phyloP scores from a whole-genome alignment of 345 rosid genomes.

The Salix purpurea region DNA sequence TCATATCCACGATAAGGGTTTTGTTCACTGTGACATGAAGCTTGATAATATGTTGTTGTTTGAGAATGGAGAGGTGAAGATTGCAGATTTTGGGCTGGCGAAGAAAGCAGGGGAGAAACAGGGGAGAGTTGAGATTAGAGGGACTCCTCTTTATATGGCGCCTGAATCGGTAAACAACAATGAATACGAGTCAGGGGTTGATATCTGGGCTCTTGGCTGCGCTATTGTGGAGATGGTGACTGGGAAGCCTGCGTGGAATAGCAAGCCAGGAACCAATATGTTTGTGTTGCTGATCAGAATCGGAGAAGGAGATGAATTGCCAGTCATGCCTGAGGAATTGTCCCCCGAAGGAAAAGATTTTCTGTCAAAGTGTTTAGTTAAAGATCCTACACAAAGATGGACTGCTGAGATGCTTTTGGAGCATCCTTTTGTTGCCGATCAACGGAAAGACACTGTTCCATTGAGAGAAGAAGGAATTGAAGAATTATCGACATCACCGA shows the following conservation, averaged over 20 bases:
- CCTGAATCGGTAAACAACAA: constrained; percentile 32
- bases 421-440: constrained; percentile 23
- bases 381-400: constrained; percentile 29
- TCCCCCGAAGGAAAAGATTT: constrained; percentile 30
- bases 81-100: constrained; percentile 32
- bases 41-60: constrained; percentile 23
- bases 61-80: constrained; percentile 14
- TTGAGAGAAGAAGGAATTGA: background rate
- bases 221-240: constrained; percentile 34
- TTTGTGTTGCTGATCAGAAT: constrained; percentile 16
- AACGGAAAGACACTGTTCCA: background rate
- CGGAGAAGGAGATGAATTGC: constrained; percentile 21
- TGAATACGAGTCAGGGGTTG: constrained; percentile 23
- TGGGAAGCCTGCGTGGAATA: constrained; percentile 33
- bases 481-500: constrained; percentile 1
- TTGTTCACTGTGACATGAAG: constrained; percentile 35
- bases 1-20: constrained; percentile 30
- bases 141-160: constrained; percentile 37
- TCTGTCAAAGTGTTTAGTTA: constrained; percentile 26
- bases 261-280: background rate
- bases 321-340: constrained; percentile 21
- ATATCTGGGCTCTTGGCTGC: constrained; percentile 38
- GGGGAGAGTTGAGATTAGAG: constrained; percentile 15
- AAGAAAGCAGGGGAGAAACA: constrained; percentile 17
- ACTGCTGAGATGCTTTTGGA: constrained; percentile 32